These are phyloP conservation scores for Heritiera littoralis DNA, from an alignment of 345 rosid species.

Conservation along the genomic window DNA sequence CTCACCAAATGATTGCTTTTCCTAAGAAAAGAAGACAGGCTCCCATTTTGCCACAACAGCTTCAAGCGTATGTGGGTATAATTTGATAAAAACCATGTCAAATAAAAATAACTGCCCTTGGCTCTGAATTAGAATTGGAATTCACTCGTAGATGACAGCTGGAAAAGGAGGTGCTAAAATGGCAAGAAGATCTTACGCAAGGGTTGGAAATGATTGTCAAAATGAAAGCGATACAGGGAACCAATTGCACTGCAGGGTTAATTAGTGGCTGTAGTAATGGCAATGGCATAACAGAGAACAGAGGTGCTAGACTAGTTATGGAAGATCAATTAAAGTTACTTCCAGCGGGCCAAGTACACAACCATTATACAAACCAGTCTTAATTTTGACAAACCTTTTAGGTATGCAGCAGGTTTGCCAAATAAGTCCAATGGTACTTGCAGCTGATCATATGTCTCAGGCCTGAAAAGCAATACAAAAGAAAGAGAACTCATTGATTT, in stretches of 20 bases:
- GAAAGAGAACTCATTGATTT: background rate
- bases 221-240: background rate
- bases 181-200: background rate
- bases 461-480: conserved; percentile 45
- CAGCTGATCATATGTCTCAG: conserved; percentile 77
- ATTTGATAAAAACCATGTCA: background rate
- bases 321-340: background rate
- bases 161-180: background rate
- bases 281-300: background rate
- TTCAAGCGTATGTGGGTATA: background rate
- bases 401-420: conserved; percentile 72
- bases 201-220: background rate
- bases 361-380: background rate
- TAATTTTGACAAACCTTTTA: conserved; percentile 56
- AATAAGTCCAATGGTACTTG: conserved; percentile 76
- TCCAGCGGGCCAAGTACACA: conserved; percentile 11
- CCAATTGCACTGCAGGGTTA: background rate
- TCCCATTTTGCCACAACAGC: background rate
- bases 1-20: background rate
- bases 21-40: background rate
- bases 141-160: background rate
- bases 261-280: background rate
- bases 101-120: background rate
- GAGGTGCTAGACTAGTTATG: background rate
- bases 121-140: background rate